Conservation (phyloP, 306 rosid genomes). For the Fragaria ananassa region DNA sequence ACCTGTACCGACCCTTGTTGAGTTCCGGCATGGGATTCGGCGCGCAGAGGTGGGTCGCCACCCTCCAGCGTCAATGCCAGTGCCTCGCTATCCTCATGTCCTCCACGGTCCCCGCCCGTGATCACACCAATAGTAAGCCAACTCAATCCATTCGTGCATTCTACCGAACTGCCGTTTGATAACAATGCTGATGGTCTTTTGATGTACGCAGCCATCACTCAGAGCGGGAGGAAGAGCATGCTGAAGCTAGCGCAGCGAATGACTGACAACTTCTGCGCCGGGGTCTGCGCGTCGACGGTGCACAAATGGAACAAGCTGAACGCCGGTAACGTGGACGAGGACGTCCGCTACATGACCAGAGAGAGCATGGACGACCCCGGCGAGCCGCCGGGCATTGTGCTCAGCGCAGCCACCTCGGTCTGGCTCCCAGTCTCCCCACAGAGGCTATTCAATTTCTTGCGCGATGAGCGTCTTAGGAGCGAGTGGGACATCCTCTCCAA, state of each 20-base stretch:
- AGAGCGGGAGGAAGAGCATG: conserved; percentile 85
- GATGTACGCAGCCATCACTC: conserved; percentile 46
- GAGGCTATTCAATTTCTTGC: conserved; percentile 69
- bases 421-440: conserved; percentile 77
- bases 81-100: conserved; percentile 91
- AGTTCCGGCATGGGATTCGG: conserved; percentile 94
- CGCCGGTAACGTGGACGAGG: conserved; percentile 67
- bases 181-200: neutral
- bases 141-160: neutral
- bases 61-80: conserved; percentile 87
- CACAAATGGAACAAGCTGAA: conserved; percentile 93
- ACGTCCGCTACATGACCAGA: conserved; percentile 90
- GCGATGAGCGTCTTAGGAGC: conserved; percentile 78
- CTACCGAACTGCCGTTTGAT: neutral
- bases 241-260: conserved; percentile 87
- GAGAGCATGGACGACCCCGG: conserved; percentile 93
- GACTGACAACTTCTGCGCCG: conserved; percentile 96
- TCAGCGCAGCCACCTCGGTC: conserved; percentile 90
- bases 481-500: conserved; percentile 97
- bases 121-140: conserved; percentile 50
- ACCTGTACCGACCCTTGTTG: conserved; percentile 62
- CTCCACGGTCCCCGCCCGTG: conserved; percentile 53
- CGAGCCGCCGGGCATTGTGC: conserved; percentile 89
- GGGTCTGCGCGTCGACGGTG: conserved; percentile 87
- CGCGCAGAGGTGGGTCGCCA: conserved; percentile 83